A percentile compares a stretch with the other conserved stretches of the same genome.
Conservation (phyloP, 2,329 filamentous ascomycete genomes). For the Aplosporella prunicola region DNA sequence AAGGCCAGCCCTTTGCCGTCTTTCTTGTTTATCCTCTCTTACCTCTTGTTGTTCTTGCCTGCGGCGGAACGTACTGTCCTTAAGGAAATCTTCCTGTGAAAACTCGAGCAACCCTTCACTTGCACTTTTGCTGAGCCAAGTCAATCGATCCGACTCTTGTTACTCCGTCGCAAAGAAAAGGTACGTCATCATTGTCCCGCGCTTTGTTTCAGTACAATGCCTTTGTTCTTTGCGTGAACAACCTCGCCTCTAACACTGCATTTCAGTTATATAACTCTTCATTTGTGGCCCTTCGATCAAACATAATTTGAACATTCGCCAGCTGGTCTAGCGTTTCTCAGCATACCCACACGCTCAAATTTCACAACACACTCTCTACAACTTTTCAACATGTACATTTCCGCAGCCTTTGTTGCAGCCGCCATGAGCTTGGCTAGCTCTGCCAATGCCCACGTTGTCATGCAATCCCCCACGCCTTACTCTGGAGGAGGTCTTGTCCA, state of each 20-base stretch:
- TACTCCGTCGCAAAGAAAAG: not conserved
- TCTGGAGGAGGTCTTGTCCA: slow-evolving; percentile 33
- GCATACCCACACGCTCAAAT: slow-evolving; percentile 2
- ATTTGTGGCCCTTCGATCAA: no score
- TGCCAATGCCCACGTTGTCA: slow-evolving; percentile 65
- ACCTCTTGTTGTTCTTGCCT: slow-evolving; percentile 4
- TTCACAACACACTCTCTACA: not conserved
- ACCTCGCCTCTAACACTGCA: not conserved
- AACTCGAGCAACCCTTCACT: slow-evolving; percentile 6
- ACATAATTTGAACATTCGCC: no score
- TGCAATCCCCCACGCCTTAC: slow-evolving; percentile 60
- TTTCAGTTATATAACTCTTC: not conserved
- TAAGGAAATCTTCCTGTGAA: slow-evolving; percentile 4
- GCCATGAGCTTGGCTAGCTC: slow-evolving; percentile 46
- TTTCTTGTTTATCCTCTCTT: slow-evolving; percentile 8
- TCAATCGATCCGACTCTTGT: no score
- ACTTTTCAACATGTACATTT: not conserved
- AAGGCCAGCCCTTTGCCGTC: slow-evolving; percentile 8
- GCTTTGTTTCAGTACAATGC: no score
- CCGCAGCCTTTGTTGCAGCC: no score
- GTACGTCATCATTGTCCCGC: not conserved
- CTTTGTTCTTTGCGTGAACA: no score
- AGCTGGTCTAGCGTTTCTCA: slow-evolving; percentile 9
- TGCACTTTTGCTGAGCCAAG: no score
- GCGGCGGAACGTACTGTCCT: slow-evolving; percentile 10